Base-by-base conservation (phyloP, 2,329 filamentous ascomycete genomes). In the Alternaria brassicae region DNA sequence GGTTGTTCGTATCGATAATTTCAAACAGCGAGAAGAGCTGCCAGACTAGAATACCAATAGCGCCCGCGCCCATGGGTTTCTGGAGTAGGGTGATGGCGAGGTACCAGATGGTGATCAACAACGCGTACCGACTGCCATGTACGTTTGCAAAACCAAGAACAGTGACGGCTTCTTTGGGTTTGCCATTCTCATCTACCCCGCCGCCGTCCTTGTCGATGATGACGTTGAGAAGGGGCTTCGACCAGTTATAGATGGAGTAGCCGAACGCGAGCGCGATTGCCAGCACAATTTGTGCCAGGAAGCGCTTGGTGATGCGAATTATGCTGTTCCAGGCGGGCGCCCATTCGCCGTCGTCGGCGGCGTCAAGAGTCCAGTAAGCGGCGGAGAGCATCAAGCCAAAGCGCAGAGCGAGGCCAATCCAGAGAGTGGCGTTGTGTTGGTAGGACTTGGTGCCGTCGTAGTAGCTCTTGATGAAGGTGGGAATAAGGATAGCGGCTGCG, bases 31-130 rank as follows among this genome's bases (percentile, higher is more conserved):
- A 92, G 61, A 99, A 87, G 41, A 97, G 88, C 79, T 97, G 94
- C 88, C 93, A 94, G 60, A 93, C 82, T 78, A 95, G 88, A 50
- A 98, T 82, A 7, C 87, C 91, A 50, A 98, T 85, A 1, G 93
- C 88, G 49, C 92, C 93, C 58, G 89, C 89, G 51, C 95, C 95
- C 91, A 99, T 96, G 15, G 95, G 95, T 77, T 98, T 98, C 63
- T 94, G 91, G 25, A 98, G 84, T 7, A 97, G 84, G 53, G 92
- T 86, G 57, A 93, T 87, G 1, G 88, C 90, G 8, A 91, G 84
- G 25, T 92, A 84, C 77, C 96, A 88, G 73, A 93, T 92, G 66
- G 92, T 83, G 3, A 93, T 86, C 6, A 98, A 85, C 32, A 98
- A 83, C 66, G 97, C 89, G 79, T 96, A 98, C 27, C 94, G 90